Evolutionary conservation across 139 green algal genomes (phyloP).

Genomic region (Dunaliella primolecta): DNA sequence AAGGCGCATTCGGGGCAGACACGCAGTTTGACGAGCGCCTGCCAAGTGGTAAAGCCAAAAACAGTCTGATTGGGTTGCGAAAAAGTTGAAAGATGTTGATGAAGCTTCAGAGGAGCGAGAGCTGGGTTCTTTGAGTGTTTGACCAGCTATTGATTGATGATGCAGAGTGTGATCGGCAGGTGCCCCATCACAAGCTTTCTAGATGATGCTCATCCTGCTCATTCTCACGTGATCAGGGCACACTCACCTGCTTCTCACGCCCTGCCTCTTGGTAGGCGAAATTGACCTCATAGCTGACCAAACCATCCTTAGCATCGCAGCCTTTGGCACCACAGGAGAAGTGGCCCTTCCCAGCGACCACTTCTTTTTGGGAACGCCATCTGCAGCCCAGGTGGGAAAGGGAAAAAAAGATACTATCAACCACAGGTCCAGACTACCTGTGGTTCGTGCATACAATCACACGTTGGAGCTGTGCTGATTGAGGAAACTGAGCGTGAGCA

Average conservation of each 20-base stretch:
- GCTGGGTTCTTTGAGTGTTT: too few relatives aligned
- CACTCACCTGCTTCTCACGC: constrained; percentile 66
- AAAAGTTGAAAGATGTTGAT: too few relatives aligned
- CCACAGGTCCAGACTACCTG: too few relatives aligned
- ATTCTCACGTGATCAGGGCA: not conserved
- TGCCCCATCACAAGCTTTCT: not conserved
- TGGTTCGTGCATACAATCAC: too few relatives aligned
- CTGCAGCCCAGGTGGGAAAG: constrained; percentile 75
- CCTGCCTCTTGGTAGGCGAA: constrained; percentile 86
- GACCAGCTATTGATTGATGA: too few relatives aligned
- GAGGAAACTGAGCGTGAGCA: too few relatives aligned
- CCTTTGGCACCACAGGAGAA: constrained; percentile 78
- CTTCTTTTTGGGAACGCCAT: constrained; percentile 83
- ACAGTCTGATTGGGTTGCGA: too few relatives aligned
- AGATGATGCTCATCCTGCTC: not conserved
- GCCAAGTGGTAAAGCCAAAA: not conserved
- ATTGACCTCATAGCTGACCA: constrained; percentile 84
- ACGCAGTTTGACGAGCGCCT: constrained; percentile 73
- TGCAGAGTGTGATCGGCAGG: too few relatives aligned
- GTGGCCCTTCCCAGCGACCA: constrained; percentile 83
- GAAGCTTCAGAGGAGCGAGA: too few relatives aligned
- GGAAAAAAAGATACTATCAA: too few relatives aligned
- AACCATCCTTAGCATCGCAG: constrained; percentile 54
- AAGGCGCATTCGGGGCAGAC: constrained; percentile 74
- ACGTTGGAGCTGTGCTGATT: too few relatives aligned